These are phyloP conservation scores for Neofusicoccum laricinum DNA, from an alignment of 2,329 filamentous ascomycete species.

Conservation along the genomic window DNA sequence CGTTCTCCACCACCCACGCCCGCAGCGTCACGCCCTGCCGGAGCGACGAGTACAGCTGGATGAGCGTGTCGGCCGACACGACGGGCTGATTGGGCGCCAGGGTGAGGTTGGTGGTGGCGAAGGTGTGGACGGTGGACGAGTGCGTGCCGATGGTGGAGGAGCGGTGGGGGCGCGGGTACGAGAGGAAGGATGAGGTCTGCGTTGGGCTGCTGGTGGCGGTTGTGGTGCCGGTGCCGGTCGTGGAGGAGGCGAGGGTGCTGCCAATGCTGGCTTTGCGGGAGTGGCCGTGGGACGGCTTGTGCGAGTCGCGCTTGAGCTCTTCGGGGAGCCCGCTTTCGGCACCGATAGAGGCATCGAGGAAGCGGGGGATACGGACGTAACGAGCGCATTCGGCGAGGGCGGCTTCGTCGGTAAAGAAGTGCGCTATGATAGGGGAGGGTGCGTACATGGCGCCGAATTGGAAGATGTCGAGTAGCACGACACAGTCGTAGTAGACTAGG, in stretches of 20 bases:
- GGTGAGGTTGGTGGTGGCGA: conserved; percentile 6
- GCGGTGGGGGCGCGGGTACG: not conserved
- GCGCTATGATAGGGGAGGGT: conserved; percentile 71
- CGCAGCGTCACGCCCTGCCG: conserved; percentile 78
- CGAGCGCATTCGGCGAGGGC: conserved; percentile 83
- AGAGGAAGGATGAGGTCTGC: not conserved
- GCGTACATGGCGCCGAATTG: conserved; percentile 92
- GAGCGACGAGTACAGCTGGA: conserved; percentile 83
- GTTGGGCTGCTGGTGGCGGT: conserved; percentile 6
- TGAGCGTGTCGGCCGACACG: conserved; percentile 49
- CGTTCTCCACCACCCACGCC: conserved; percentile 79
- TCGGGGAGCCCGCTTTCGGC: not conserved
- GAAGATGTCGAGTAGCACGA: conserved; percentile 90
- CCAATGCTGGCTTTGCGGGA: conserved; percentile 15
- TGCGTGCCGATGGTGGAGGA: conserved; percentile 14
- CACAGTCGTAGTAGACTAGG: conserved; percentile 87
- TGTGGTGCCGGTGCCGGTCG: not conserved
- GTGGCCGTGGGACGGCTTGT: conserved; percentile 8
- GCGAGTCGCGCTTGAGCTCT: not conserved
- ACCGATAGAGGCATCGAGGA: conserved; percentile 16
- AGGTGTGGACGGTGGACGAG: not conserved
- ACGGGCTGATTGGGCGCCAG: conserved; percentile 13
- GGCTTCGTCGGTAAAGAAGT: conserved; percentile 72
- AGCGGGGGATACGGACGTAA: conserved; percentile 62
- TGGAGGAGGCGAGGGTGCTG: conserved; percentile 3